These are phyloP conservation scores for Candolleomyces eurysporus DNA, from an alignment of 768 basidiomycete species.

Conservation along the genomic window DNA sequence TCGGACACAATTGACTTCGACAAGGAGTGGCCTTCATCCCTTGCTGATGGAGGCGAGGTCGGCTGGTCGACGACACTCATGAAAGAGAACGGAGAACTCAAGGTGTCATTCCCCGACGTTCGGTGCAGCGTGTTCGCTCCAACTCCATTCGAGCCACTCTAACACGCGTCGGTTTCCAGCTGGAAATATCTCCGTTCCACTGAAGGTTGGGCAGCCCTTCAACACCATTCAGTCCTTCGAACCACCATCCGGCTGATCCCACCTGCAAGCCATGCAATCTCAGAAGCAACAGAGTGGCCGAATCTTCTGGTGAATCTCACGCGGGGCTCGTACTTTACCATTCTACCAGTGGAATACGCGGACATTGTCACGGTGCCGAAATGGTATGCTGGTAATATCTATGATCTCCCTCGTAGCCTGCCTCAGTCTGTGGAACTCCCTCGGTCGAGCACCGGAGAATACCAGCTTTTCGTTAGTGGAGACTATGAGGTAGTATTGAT, in stretches of 20 bases:
- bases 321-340: conserved; percentile 75
- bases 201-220: conserved; percentile 86
- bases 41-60: conserved; percentile 59
- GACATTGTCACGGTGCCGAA: conserved; percentile 26
- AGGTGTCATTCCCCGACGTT: conserved; percentile 63
- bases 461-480: conserved; percentile 73
- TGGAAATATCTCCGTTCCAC: conserved; percentile 72
- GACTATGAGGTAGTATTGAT: conserved; percentile 67
- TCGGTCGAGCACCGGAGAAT: conserved; percentile 42
- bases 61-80: conserved; percentile 52
- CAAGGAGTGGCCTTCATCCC: conserved; percentile 62
- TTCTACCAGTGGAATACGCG: conserved; percentile 45
- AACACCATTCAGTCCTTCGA: conserved; percentile 73
- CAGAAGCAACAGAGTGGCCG: conserved; percentile 25
- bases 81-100: conserved; percentile 44
- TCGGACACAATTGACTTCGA: conserved; percentile 48
- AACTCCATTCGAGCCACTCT: background rate
- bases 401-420: conserved; percentile 55
- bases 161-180: conserved; percentile 31
- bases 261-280: conserved; percentile 19
- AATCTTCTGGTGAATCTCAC: conserved; percentile 57
- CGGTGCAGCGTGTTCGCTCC: conserved; percentile 32
- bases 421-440: conserved; percentile 52
- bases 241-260: conserved; percentile 61
- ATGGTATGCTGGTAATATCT: conserved; percentile 91